Evolutionary conservation across 352 stramenopile species (phyloP), one percentile per base, ranked within the genome.

Genomic region (Phytopythium delawarense): DNA sequence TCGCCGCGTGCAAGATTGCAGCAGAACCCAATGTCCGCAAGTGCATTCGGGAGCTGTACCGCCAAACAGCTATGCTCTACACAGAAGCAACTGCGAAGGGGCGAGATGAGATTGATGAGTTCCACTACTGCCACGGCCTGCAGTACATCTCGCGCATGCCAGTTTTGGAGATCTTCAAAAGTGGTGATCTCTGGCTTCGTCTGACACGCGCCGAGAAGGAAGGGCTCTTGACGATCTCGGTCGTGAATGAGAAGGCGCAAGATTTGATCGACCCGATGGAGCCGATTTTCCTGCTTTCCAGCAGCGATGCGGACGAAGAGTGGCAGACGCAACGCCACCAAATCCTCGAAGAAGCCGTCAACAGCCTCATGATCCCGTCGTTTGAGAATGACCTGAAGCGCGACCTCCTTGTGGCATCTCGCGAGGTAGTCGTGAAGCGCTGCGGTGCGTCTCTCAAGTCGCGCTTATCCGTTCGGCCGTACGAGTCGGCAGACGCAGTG

Each of bases 111-210:
- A 88, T 96, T 32, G 88, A 96, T 45, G 86, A 95, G 61, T 95
- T 95, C 52, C 88, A 96, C 59, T 95, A 92, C 48, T 87, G 74
- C 7, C 84, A 96, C 45, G 88, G 88, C 28, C 61, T 96, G 30
- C 88, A 96, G 66, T 96, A 96, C 53, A 77, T 96, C 35, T 75
- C 82, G 11, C 84, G 81, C 12, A 94, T 95, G 86, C 82, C 84
- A n/a, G 80, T 87, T n/a, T 60, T 84, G 40, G 86, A 96, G 25
- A 68, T 92, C 13, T 79, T 95, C 49, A 79, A 88, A 42, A 77
- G 72, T 34, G 81, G 77, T 25, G 84, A 92, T 57, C 53, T 95
- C 66, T 96, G 83, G 83, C 53, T 96, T 51, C 83, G 85, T 53
- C 66, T 96, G 12, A 67, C 72, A 40, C 83, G 87, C 34, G 88